Base-by-base conservation (phyloP, 1,284 basidiomycete species). In the Wolfiporia cocos region DNA sequence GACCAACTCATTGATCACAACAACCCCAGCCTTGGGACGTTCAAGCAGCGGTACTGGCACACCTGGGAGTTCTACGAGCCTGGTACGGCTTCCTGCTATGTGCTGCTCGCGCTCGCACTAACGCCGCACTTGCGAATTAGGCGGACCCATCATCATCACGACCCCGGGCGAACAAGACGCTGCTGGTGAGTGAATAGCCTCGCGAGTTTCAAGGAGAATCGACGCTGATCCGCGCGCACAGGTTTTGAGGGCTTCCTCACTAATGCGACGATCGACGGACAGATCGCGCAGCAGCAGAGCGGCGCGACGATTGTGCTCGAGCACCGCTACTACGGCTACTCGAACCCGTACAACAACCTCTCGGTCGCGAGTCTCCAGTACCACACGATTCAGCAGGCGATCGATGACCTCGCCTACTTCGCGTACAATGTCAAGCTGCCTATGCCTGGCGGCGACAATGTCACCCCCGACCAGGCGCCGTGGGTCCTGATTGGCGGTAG, bases 1-100 rank as follows among this genome's bases (percentile, higher is more conserved):
- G 76, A 78, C 51, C 84, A 86, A 55, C 63, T 85, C 43, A 81
- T 86, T 42, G 82, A 87, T 61, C 85, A 86, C 59, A 75, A 66
- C 44, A 70, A 82, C 43, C 77, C 81, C 4, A 65, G 65, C 14
- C 63, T 76, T 11, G 84, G 83, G n/a, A 87, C 81, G 5, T 87
- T 87, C 61, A 68, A 78, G 57, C 85, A 87, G 59, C 39, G 39
- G 5, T 38, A 38, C 10, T 38, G 37, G 78, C 70, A 74, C 49
- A 74, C 75, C 29, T 78, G 66, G 57, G 74, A 82, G 54, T 79
- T 68, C 52, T 84, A 82, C 51, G 65, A 78, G 53, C 46, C 61
- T 34, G 78, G 78, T 76, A 21, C 24, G 23, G 44, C 17, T 15
- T 33, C 20, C 14, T 10, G 12, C 7, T 15, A 2, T 6, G 17